Evolutionary conservation across 2,329 filamentous ascomycete species (phyloP).

Genomic region (Fusarium nisikadoi): DNA sequence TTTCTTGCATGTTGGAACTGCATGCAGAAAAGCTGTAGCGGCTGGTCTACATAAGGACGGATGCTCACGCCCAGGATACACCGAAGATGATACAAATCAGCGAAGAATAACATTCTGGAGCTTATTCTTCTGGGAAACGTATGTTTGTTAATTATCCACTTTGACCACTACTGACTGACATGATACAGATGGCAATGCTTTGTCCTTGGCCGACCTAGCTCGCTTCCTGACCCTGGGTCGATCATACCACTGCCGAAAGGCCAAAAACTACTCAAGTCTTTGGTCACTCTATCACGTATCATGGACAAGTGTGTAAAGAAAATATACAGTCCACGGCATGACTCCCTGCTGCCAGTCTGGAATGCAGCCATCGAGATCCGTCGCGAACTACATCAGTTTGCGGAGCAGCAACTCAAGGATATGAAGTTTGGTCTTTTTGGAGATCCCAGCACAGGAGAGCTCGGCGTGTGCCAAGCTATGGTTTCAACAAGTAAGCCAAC

Average conservation of each 20-base stretch:
- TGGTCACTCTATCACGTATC: slow-evolving; percentile 51
- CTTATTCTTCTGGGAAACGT: slow-evolving; percentile 58
- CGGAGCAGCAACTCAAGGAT: slow-evolving; percentile 45
- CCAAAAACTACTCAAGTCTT: slow-evolving; percentile 51
- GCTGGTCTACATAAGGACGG: slow-evolving; percentile 57
- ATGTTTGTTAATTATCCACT: background rate
- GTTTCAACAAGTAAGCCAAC: slow-evolving; percentile 51
- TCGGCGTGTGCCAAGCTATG: slow-evolving; percentile 55
- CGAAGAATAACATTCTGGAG: slow-evolving; percentile 50
- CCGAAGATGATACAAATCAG: slow-evolving; percentile 49
- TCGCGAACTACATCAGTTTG: slow-evolving; percentile 45
- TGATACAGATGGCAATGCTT: slow-evolving; percentile 55
- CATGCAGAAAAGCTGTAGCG: slow-evolving; percentile 55
- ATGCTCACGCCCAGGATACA: slow-evolving; percentile 45
- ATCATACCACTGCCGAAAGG: slow-evolving; percentile 49
- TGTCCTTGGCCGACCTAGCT: slow-evolving; percentile 54
- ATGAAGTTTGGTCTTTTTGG: slow-evolving; percentile 50
- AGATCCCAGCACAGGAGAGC: slow-evolving; percentile 49
- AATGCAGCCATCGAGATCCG: slow-evolving; percentile 48
- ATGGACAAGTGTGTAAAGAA: slow-evolving; percentile 54
- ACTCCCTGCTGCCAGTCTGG: slow-evolving; percentile 49
- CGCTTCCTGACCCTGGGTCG: slow-evolving; percentile 51
- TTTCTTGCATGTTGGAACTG: slow-evolving; percentile 54
- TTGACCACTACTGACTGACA: background rate
- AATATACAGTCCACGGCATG: slow-evolving; percentile 55